Base-by-base conservation (phyloP, 78 protist species). In the Dictyostelium firmibasis region DNA sequence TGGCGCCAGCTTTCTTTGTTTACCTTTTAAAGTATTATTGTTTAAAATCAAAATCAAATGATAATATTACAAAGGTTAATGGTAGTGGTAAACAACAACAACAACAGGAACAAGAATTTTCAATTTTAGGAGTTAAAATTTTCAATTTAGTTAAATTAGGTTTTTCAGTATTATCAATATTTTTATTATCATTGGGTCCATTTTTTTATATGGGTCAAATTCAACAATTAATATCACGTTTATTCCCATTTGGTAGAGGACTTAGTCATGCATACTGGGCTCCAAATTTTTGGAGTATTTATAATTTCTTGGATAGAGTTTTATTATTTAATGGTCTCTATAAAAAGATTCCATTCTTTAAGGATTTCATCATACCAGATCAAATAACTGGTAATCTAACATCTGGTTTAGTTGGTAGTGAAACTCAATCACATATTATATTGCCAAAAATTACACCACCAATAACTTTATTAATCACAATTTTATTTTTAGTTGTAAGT, bases 251-350 rank as follows among this genome's bases (percentile, higher is more conserved):
- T 64, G 92, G 94, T 33, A 93, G 99, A 16, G 99, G 99, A 0
- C 95, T 99, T 20, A 27, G 67, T 20, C 99, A 99, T 84, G 96
- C 99, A 4, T 98, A 98, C 81, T 98, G 99, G 99, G 99, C 99
- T 27, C 98, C 99, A 35, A 99, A 99, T 81, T 36, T 89, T 11
- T 99, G 99, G 99, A 96, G 98, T 23, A 41, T 98, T 16, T 98
- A 98, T 84, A 44, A n/a, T 72, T 62, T 82, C 29, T 70, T 67
- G 0, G 99, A 99, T 50, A 25, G 75, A 5, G 57, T 96, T 10
- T 4, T 70, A 20, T 16, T 87, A 1, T 53, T 87, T 25, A 44
- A 33, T 16, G 47, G 29, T 36, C 57, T 33, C 8, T 81, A 81
- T 31, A 33, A 38, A 76, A 76, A 76, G 27, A 35, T 76, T 16